Evolutionary conservation across 164 flowering plant genomes (phyloP), one percentile per base, ranked within the genome.

Genomic region (Vitis amurensis): DNA sequence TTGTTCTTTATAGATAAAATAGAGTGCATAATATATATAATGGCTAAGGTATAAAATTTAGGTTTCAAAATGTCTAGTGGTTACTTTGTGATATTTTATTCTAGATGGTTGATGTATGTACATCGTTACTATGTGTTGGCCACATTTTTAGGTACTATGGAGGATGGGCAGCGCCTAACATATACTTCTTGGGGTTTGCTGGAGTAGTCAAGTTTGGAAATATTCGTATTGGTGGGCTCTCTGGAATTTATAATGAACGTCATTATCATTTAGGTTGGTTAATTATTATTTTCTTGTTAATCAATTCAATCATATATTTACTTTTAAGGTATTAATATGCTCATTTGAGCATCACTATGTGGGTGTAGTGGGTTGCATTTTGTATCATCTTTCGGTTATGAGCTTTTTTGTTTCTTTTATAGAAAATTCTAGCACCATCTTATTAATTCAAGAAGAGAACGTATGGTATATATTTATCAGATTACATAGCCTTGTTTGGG

Each of bases 111-210:
- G 44, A 37, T 0, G 44, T 37, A 37, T 3, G 44, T 62, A 62
- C 30, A 62, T 47, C 0, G 5, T 3, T 31, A 50, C 14, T 64
- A 55, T 49, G 15, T 62, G 30, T 23, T 60, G 50, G 49, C n/a
- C 67, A 10, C 60, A 69, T 60, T 44, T 69, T 49, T 70, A 92
- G 98, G 83, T 95, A 91, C 69, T 91, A 95, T 79, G 98, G 99
- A 68, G 99, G 98, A 70, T 95, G 97, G 98, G 91, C 85, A 31
- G 98, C 98, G 17, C 97, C 97, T 64, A 85, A 92, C 66, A 92
- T 92, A 68, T 92, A 87, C 79, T 95, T 92, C 82, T 70, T 92
- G 84, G 99, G 99, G 30, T 89, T 83, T 83, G 89, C 96, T 73
- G 98, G 99, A 67, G 92, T 95, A 53, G 79, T 95, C 70, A 95